Percentiles rank a stretch among this genome's conserved stretches.
These are phyloP conservation scores for Rhododendron ovatum DNA, from an alignment of 148 eudicot species.

Conservation along the genomic window DNA sequence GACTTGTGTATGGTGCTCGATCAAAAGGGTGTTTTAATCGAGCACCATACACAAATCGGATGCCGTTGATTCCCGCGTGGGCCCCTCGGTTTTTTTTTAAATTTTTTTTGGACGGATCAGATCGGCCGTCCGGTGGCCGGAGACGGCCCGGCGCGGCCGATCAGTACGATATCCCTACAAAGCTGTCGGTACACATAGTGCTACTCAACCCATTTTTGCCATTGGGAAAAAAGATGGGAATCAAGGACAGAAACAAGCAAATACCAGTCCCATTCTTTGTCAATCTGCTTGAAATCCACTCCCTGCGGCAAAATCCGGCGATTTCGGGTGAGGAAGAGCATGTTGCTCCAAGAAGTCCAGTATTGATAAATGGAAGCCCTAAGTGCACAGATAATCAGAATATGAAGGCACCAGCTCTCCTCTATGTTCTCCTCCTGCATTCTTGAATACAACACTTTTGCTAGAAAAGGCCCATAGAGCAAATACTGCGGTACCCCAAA, in stretches of 20 bases:
- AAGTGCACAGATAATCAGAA: conserved; percentile 43
- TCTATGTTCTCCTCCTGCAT: conserved; percentile 35
- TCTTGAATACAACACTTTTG: conserved; percentile 40
- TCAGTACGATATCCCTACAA: no score
- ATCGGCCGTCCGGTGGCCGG: no score
- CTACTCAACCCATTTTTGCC: no score
- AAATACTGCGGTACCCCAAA: conserved; percentile 37
- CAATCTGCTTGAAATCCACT: conserved; percentile 73
- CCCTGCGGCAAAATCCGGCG: conserved; percentile 53
- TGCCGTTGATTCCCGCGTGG: no score
- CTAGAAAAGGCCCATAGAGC: conserved; percentile 61
- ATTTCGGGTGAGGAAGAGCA: conserved; percentile 54
- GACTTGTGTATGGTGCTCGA: no score
- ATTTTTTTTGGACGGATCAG: no score
- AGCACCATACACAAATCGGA: no score
- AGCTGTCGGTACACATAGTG: no score
- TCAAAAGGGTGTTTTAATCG: no score
- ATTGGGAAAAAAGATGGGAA: background rate
- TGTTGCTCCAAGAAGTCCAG: conserved; percentile 54
- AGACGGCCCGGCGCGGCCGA: no score
- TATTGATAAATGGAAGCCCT: conserved; percentile 43
- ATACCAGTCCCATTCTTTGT: conserved; percentile 86
- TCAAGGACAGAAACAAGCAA: background rate
- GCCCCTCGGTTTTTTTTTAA: no score
- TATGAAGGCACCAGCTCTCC: conserved; percentile 55